A percentile compares a stretch with the other conserved stretches of the same genome.
These are phyloP conservation scores for Paramarasmius palmivorus DNA, from an alignment of 1,284 basidiomycete genomes.

Conservation along the genomic window DNA sequence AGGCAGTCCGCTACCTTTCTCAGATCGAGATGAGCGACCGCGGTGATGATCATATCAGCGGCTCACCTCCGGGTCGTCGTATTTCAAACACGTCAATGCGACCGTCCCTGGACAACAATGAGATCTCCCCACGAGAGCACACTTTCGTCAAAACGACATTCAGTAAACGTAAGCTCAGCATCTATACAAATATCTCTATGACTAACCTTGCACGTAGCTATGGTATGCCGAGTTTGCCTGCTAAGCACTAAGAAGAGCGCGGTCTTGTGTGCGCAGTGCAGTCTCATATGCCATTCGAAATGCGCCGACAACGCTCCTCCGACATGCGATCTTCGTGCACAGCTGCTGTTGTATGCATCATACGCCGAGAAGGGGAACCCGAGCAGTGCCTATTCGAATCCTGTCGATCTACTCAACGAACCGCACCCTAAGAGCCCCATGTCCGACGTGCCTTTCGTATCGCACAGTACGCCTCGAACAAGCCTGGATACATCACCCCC, in stretches of 20 bases:
- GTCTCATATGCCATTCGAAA: conserved; percentile 82
- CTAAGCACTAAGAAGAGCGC: conserved; percentile 83
- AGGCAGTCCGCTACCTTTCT: conserved; percentile 56
- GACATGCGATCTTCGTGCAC: conserved; percentile 82
- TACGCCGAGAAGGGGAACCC: conserved; percentile 68
- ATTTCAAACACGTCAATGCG: conserved; percentile 40
- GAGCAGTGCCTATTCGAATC: conserved; percentile 49
- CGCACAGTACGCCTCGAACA: conserved; percentile 44
- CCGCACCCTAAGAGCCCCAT: conserved; percentile 43
- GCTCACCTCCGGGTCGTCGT: conserved; percentile 34
- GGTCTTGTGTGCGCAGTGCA: conserved; percentile 88
- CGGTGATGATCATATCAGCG: conserved; percentile 28
- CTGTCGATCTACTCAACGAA: conserved; percentile 48
- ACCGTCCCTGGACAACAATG: conserved; percentile 41
- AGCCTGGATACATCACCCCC: conserved; percentile 47
- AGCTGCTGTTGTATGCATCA: conserved; percentile 69
- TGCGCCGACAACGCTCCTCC: conserved; percentile 76
- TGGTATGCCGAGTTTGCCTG: conserved; percentile 85
- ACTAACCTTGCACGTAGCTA: conserved; percentile 52
- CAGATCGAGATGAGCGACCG: conserved; percentile 46
- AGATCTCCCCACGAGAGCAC: conserved; percentile 69
- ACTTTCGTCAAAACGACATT: conserved; percentile 91
- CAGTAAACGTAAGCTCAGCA: conserved; percentile 86
- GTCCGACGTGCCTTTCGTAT: conserved; percentile 55
- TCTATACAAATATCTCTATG: no score